Base-by-base conservation (phyloP, 805 yeast genomes). In the Saccharomycopsis fermentans region DNA sequence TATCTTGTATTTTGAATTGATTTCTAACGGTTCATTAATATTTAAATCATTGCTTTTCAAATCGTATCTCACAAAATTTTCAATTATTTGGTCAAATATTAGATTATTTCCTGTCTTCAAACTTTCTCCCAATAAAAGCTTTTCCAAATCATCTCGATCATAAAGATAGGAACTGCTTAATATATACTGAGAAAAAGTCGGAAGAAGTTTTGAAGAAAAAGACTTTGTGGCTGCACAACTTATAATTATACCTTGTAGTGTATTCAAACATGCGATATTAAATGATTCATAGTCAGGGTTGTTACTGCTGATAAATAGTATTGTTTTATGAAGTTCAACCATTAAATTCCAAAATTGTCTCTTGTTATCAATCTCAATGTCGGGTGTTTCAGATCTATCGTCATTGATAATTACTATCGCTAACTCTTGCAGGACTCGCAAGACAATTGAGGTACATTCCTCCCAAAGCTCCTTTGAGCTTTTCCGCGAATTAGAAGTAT, bases 91-190 rank as follows among this genome's bases (percentile, higher is more conserved):
- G 3, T 67, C 65, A 3, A 77, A 69, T 1, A 67, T 59, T 2
- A 57, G 64, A 3, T 4, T 21, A 4, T 9, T 12, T 21, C 14
- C 50, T 17, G 17, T 4, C 16, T 14, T 24, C 34, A 21, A 24
- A 21, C 9, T n/a, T 26, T 52, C 55, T 35, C 64, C 67, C 32
- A 71, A 65, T 36, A 74, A 65, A 54, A 63, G 71, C 29, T 62
- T 71, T 64, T 80, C 95, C 17, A 78, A 68, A 54, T 78, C 86
- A 68, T 77, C 87, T 37, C 74, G 74, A 58, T 76, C 80, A 72
- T 80, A 86, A 29, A 80, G 70, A 63, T 76, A 86, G 0, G 92
- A 85, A 24, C 80, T 73, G 1, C 71, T 67, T 80, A 87, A 85
- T 1, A 90, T 64, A 1, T 77, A 69, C 4, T 74, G 67, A 1